phyloP scores from a whole-genome alignment of 139 green algal genomes.

The Astrephomene gubernaculifera region DNA sequence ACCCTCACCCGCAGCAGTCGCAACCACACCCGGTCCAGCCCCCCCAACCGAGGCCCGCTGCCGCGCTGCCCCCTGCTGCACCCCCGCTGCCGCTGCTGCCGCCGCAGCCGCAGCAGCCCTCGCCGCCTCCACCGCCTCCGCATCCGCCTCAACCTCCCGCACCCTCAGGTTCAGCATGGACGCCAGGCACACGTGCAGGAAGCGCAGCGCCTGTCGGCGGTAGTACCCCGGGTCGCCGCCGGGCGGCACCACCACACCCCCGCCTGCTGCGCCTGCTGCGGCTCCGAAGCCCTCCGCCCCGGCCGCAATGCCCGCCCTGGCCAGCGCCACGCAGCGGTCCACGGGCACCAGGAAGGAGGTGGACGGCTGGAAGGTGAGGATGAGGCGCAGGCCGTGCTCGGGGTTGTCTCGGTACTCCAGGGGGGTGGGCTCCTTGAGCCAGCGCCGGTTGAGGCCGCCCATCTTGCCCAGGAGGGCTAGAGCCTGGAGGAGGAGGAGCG shows the following conservation, averaged over 20 bases:
- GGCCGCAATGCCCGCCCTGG: slow-evolving; percentile 15
- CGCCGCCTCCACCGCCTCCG: slow-evolving; percentile 14
- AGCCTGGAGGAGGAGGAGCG: not conserved
- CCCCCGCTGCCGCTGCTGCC: not conserved
- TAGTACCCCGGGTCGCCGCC: slow-evolving; percentile 55
- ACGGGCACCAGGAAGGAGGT: slow-evolving; percentile 95
- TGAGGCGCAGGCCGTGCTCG: slow-evolving; percentile 95
- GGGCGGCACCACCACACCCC: not conserved
- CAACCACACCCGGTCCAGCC: not conserved
- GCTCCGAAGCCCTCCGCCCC: slow-evolving; percentile 23
- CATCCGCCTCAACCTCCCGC: slow-evolving; percentile 50
- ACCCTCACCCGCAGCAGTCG: not conserved
- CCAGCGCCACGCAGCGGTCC: slow-evolving; percentile 81
- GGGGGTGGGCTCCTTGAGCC: slow-evolving; percentile 76
- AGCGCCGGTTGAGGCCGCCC: slow-evolving; percentile 91
- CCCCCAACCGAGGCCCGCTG: not conserved
- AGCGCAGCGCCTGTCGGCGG: slow-evolving; percentile 76
- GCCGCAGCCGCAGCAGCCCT: not conserved
- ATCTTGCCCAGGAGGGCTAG: slow-evolving; percentile 94
- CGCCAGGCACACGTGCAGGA: slow-evolving; percentile 87
- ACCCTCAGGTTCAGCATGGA: slow-evolving; percentile 83
- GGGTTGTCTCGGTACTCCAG: slow-evolving; percentile 92
- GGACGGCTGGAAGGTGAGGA: slow-evolving; percentile 92
- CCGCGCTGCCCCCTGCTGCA: not conserved
- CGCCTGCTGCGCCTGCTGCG: not conserved